Percentiles rank a stretch among this genome's conserved stretches.
These are phyloP conservation scores for Globisporangium nodosum DNA, from an alignment of 352 stramenopile genomes.

Conservation along the genomic window DNA sequence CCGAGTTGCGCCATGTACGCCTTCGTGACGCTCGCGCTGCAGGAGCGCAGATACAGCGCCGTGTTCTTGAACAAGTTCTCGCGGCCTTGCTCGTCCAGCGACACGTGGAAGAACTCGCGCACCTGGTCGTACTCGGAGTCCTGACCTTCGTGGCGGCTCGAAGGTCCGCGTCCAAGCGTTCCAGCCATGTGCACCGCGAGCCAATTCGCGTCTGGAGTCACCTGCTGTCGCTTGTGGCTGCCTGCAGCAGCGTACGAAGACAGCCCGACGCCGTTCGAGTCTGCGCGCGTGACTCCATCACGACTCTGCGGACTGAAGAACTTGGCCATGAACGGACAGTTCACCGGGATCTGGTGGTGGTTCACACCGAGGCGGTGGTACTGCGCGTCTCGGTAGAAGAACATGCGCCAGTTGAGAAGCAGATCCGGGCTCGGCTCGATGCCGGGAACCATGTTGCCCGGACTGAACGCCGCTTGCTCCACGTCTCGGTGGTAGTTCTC, in stretches of 20 bases:
- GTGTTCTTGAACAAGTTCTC: conserved; percentile 51
- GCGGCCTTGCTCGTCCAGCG: conserved; percentile 53
- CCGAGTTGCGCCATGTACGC: conserved; percentile 23
- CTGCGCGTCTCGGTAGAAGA: conserved; percentile 89
- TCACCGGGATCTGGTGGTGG: conserved; percentile 89
- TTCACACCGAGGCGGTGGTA: conserved; percentile 85
- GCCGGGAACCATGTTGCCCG: conserved; percentile 89
- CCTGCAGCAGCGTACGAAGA: conserved; percentile 23
- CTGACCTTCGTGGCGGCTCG: conserved; percentile 26
- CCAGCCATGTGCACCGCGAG: conserved; percentile 16
- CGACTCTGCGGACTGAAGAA: conserved; percentile 88
- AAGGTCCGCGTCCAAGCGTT: conserved; percentile 16
- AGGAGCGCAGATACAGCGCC: conserved; percentile 22
- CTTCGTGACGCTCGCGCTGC: conserved; percentile 8
- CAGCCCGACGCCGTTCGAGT: conserved; percentile 21
- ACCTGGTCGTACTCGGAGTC: conserved; percentile 89
- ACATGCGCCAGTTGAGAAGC: conserved; percentile 87
- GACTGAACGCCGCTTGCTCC: conserved; percentile 90
- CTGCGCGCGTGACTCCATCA: conserved; percentile 20
- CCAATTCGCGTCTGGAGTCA: conserved; percentile 15
- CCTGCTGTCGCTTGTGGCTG: conserved; percentile 18
- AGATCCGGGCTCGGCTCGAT: conserved; percentile 85
- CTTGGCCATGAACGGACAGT: conserved; percentile 80
- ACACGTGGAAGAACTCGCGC: conserved; percentile 74
- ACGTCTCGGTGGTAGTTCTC: conserved; percentile 93